Percentiles rank a stretch among this genome's conserved stretches.
Conservation (phyloP, 495 filamentous ascomycete species). For the Stereocaulon alpinum region DNA sequence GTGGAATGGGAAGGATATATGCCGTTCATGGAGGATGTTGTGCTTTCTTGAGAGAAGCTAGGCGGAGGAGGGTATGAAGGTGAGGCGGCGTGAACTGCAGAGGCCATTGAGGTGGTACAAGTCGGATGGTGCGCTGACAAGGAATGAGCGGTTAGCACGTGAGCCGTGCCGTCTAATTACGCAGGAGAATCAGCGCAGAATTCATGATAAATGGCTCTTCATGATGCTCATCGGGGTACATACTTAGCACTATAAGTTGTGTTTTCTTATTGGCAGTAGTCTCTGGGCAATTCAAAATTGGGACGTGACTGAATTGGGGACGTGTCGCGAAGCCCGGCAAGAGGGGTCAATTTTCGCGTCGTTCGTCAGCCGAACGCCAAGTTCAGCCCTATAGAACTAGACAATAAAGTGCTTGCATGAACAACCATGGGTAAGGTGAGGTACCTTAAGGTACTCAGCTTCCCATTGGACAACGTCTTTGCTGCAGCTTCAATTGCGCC, state of each 20-base stretch:
- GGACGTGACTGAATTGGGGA: constrained; percentile 11
- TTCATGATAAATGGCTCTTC: neutral
- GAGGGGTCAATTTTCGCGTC: constrained; percentile 11
- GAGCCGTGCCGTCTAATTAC: constrained; percentile 3
- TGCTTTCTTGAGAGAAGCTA: constrained; percentile 35
- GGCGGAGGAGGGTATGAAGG: constrained; percentile 35
- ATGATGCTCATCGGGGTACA: neutral
- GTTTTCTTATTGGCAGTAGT: neutral
- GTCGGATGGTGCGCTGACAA: constrained; percentile 11
- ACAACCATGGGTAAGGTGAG: too few relatives aligned
- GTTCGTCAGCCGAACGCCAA: neutral
- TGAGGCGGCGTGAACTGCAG: constrained; percentile 32
- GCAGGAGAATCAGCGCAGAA: neutral
- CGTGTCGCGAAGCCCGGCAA: constrained; percentile 10
- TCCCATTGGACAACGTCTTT: too few relatives aligned
- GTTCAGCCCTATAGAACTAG: neutral
- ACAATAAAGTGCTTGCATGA: constrained; percentile 4
- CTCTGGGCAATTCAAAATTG: constrained; percentile 7
- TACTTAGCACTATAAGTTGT: neutral
- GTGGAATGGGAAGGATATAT: constrained; percentile 35
- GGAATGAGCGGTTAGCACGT: constrained; percentile 10
- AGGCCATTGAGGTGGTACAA: constrained; percentile 26
- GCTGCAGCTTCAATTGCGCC: too few relatives aligned
- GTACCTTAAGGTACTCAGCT: too few relatives aligned
- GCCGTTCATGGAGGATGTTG: constrained; percentile 32